Conservation (phyloP, 179 eudicot species). For the Vitellaria paradoxa region DNA sequence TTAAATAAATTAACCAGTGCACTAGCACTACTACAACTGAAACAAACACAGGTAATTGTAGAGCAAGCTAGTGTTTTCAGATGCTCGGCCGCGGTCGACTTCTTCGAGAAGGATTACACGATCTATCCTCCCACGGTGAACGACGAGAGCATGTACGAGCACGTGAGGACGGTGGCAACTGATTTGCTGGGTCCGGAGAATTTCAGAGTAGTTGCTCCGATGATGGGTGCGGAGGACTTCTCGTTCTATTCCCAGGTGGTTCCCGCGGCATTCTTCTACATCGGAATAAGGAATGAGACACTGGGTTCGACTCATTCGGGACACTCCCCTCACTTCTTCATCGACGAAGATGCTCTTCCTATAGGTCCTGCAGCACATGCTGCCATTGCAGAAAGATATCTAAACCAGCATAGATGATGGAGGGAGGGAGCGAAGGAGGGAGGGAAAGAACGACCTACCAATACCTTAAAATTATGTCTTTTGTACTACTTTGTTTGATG, state of each 20-base stretch:
- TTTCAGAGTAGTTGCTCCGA: slow-evolving; percentile 40
- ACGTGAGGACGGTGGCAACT: slow-evolving; percentile 45
- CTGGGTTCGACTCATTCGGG: slow-evolving; percentile 49
- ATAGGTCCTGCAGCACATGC: slow-evolving; percentile 82
- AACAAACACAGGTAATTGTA: slow-evolving; percentile 44
- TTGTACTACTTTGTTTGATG: no score
- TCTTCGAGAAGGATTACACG: slow-evolving; percentile 51
- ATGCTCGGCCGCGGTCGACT: slow-evolving; percentile 62
- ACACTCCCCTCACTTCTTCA: slow-evolving; percentile 75
- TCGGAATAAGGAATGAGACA: slow-evolving; percentile 66
- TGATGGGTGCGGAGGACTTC: slow-evolving; percentile 92
- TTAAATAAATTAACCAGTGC: no score
- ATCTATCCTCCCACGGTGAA: slow-evolving; percentile 78
- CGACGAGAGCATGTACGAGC: slow-evolving; percentile 54
- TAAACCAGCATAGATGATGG: slow-evolving; percentile 34
- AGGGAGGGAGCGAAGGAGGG: no score
- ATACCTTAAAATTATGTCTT: no score
- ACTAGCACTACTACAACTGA: no score
- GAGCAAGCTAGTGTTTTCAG: slow-evolving; percentile 60
- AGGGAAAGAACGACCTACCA: no score
- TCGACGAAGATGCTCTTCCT: slow-evolving; percentile 69
- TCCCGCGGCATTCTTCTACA: slow-evolving; percentile 63
- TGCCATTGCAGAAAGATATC: slow-evolving; percentile 69
- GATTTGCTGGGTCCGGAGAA: slow-evolving; percentile 48
- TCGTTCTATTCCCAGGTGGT: slow-evolving; percentile 61